A percentile compares a stretch with the other conserved stretches of the same genome.
These are phyloP conservation scores for Monascus purpureus DNA, from an alignment of 495 filamentous ascomycete species.

Conservation along the genomic window DNA sequence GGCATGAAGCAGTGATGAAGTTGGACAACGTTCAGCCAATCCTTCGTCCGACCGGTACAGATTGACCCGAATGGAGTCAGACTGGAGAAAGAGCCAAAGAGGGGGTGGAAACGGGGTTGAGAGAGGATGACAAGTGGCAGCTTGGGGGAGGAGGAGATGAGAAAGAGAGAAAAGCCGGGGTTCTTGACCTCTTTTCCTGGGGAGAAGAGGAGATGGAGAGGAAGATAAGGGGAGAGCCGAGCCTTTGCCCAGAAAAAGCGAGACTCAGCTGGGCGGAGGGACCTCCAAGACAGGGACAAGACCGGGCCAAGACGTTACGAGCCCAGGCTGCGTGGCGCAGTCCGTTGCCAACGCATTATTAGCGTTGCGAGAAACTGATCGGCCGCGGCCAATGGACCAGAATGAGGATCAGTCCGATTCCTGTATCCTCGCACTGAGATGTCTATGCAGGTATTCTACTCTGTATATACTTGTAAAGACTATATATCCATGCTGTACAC, in stretches of 20 bases:
- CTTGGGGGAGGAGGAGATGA: constrained; percentile 1
- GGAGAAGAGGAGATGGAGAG: constrained; percentile 5
- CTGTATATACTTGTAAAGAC: too few species aligned
- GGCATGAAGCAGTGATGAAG: too few species aligned
- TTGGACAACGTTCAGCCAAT: too few species aligned
- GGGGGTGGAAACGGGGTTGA: background rate
- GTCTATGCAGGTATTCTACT: too few species aligned
- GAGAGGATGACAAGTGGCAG: constrained; percentile 4
- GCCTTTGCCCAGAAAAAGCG: constrained; percentile 28
- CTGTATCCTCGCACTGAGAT: too few species aligned
- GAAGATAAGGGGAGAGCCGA: constrained; percentile 23
- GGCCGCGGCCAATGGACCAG: too few species aligned
- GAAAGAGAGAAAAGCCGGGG: constrained; percentile 8
- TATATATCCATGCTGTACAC: too few species aligned
- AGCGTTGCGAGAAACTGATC: too few species aligned
- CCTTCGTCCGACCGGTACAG: too few species aligned
- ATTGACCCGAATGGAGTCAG: too few species aligned
- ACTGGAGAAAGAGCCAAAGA: background rate
- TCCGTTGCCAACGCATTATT: too few species aligned
- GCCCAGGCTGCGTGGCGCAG: constrained; percentile 4
- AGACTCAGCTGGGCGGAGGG: constrained; percentile 22
- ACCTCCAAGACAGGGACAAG: constrained; percentile 16
- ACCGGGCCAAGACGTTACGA: constrained; percentile 21
- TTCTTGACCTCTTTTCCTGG: constrained; percentile 4
- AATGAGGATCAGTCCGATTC: too few species aligned